These are phyloP conservation scores for Anisodus acutangulus DNA, from an alignment of 257 asterid species.

Conservation along the genomic window DNA sequence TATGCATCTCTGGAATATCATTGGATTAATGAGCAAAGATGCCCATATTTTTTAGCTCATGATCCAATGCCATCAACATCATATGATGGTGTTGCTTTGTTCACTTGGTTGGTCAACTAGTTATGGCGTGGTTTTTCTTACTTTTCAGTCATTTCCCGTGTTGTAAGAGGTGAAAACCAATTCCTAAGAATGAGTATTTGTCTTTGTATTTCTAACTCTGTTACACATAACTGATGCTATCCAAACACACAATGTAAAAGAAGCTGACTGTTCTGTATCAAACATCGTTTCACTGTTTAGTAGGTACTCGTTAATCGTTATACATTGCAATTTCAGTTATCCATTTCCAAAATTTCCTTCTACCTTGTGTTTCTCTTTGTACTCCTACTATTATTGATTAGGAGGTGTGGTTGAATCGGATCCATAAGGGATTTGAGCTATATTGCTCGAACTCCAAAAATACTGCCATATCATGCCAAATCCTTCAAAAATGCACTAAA, in stretches of 20 bases:
- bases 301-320: background rate
- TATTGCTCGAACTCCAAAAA: too few species aligned
- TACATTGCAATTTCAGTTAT: background rate
- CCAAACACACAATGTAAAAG: background rate
- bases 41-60: constrained; percentile 18
- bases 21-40: background rate
- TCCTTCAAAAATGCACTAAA: too few species aligned
- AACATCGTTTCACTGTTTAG: background rate
- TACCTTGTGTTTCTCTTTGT: background rate
- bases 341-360: background rate
- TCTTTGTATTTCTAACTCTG: constrained; percentile 7
- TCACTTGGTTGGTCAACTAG: constrained; percentile 13
- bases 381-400: background rate
- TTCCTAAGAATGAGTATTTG: constrained; percentile 1
- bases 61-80: constrained; percentile 14
- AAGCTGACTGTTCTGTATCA: constrained; percentile 21
- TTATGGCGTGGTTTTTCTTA: background rate
- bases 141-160: constrained; percentile 6
- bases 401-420: background rate
- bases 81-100: constrained; percentile 23
- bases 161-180: background rate
- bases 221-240: background rate
- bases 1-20: constrained; percentile 4
- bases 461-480: too few species aligned
- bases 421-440: background rate